These are phyloP conservation scores for Magnusiomyces fungicola DNA, from an alignment of 1,139 yeast species.

Conservation along the genomic window DNA sequence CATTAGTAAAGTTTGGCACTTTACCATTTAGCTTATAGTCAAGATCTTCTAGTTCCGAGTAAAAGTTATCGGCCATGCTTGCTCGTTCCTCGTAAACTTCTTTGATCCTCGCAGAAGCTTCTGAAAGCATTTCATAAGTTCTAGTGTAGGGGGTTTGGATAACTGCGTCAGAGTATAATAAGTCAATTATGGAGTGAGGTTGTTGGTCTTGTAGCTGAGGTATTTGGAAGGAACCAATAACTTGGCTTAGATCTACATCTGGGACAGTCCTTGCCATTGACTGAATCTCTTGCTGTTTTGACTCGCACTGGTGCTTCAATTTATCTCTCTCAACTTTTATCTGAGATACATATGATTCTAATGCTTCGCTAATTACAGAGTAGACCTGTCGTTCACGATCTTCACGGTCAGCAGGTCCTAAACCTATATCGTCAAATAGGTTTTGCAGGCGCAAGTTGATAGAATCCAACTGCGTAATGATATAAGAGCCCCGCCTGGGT, in stretches of 20 bases:
- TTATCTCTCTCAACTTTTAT: constrained; percentile 29
- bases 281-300: constrained; percentile 21
- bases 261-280: constrained; percentile 26
- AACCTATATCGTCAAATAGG: constrained; percentile 33
- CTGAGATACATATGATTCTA: constrained; percentile 26
- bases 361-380: constrained; percentile 28
- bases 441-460: constrained; percentile 26
- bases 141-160: constrained; percentile 9
- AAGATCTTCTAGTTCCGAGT: constrained; percentile 9
- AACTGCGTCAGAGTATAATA: constrained; percentile 2
- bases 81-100: constrained; percentile 11
- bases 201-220: neutral
- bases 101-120: constrained; percentile 7
- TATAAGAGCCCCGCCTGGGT: constrained; percentile 26
- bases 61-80: constrained; percentile 7
- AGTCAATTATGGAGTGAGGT: neutral
- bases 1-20: neutral
- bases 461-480: constrained; percentile 27
- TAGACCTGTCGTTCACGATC: constrained; percentile 28
- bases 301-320: constrained; percentile 22
- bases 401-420: constrained; percentile 25
- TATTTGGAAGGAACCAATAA: constrained; percentile 11
- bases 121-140: neutral
- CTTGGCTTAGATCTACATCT: constrained; percentile 22
- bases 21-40: constrained; percentile 11